Percentiles rank a stretch among this genome's conserved stretches.
phyloP scores from a whole-genome alignment of 208 protist genomes.

The Trypanosoma conorhini region DNA sequence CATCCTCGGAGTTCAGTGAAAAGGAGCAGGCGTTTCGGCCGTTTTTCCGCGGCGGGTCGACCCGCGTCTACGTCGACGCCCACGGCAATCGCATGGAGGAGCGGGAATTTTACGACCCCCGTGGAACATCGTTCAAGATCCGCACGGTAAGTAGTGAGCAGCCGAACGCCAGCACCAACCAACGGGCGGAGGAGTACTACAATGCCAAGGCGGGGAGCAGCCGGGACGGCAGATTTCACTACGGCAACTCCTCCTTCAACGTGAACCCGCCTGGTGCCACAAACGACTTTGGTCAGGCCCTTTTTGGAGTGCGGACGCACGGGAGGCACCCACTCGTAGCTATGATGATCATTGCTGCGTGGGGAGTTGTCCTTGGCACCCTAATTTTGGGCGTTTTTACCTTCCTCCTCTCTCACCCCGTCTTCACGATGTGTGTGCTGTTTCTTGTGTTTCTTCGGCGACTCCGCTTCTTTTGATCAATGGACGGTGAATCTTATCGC shows the following conservation, averaged over 20 bases:
- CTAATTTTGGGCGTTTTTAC: slow-evolving; percentile 44
- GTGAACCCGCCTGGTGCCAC: slow-evolving; percentile 31
- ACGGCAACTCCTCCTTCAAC: slow-evolving; percentile 55
- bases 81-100: slow-evolving; percentile 88
- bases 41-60: slow-evolving; percentile 56
- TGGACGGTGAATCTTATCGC: neutral
- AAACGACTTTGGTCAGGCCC: slow-evolving; percentile 65
- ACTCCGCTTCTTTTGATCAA: slow-evolving; percentile 33
- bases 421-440: slow-evolving; percentile 61
- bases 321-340: slow-evolving; percentile 61
- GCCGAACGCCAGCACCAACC: slow-evolving; percentile 71
- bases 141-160: slow-evolving; percentile 58
- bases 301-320: slow-evolving; percentile 75
- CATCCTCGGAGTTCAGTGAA: slow-evolving; percentile 41
- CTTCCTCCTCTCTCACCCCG: slow-evolving; percentile 66
- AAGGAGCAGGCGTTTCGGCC: slow-evolving; percentile 57
- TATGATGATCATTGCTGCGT: slow-evolving; percentile 67
- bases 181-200: slow-evolving; percentile 61
- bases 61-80: slow-evolving; percentile 60
- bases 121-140: slow-evolving; percentile 73
- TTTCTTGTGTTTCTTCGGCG: slow-evolving; percentile 57
- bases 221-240: slow-evolving; percentile 58
- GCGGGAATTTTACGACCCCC: slow-evolving; percentile 61
- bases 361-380: slow-evolving; percentile 62
- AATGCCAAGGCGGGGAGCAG: slow-evolving; percentile 35